Evolutionary conservation across 2,329 filamentous ascomycete genomes (phyloP).

Genomic region (Talaromyces sp.): DNA sequence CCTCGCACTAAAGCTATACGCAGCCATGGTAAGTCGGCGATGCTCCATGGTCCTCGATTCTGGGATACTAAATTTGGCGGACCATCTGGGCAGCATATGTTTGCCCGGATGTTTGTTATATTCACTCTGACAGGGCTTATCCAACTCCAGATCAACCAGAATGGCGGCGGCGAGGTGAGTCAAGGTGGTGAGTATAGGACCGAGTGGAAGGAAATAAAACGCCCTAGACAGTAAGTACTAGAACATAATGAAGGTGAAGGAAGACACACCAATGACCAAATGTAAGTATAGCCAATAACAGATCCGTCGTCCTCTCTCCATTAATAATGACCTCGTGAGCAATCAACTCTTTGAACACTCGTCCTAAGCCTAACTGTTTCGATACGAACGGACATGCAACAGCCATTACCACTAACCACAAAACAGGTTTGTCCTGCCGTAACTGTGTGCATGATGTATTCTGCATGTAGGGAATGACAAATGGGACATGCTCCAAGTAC

Average conservation of each 20-base stretch:
- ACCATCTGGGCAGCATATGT: constrained; percentile 2
- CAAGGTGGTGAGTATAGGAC: constrained; percentile 19
- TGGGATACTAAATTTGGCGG: constrained; percentile 10
- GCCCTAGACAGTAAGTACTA: constrained; percentile 1
- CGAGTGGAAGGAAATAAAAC: constrained; percentile 16
- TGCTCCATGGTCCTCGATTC: constrained; percentile 45
- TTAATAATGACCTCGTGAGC: constrained; percentile 48
- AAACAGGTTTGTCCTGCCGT: constrained; percentile 44
- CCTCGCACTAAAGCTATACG: constrained; percentile 45
- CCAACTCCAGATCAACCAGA: constrained; percentile 20
- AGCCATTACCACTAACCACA: constrained; percentile 51
- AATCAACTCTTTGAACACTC: constrained; percentile 44
- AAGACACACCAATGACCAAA: constrained; percentile 46
- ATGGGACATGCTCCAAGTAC: constrained; percentile 45
- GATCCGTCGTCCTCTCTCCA: constrained; percentile 51
- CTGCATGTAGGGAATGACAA: constrained; percentile 41
- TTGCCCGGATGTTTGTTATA: constrained; percentile 1
- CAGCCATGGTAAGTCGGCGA: constrained; percentile 48
- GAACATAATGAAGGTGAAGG: not conserved
- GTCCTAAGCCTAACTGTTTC: constrained; percentile 41
- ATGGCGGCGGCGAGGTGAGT: constrained; percentile 20
- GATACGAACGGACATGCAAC: constrained; percentile 44
- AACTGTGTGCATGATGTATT: constrained; percentile 39
- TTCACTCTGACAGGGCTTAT: constrained; percentile 17
- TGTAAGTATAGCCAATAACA: constrained; percentile 51